Percentiles rank a stretch among this genome's conserved stretches.
phyloP scores from a whole-genome alignment of 768 basidiomycete genomes.

The Suillus subaureus region DNA sequence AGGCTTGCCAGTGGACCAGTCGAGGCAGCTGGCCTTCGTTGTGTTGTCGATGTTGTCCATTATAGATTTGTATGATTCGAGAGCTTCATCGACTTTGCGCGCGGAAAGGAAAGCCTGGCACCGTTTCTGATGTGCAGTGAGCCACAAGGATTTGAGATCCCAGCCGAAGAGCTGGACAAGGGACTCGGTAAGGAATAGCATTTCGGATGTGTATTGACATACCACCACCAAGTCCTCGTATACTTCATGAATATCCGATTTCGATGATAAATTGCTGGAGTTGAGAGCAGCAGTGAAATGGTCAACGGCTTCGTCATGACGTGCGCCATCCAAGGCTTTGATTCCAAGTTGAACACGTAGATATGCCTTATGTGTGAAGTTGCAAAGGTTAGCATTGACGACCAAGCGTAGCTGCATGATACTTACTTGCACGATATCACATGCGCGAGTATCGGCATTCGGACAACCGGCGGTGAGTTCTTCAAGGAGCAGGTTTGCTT shows the following conservation, averaged over 20 bases:
- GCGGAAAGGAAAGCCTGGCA: background rate
- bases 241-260: too few relatives aligned
- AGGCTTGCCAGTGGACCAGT: background rate
- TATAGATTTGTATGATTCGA: background rate
- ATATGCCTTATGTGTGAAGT: too few relatives aligned
- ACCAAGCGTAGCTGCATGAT: too few relatives aligned
- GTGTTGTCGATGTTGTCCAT: background rate
- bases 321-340: too few relatives aligned
- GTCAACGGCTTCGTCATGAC: too few relatives aligned
- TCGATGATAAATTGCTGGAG: too few relatives aligned
- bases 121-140: background rate
- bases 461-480: background rate
- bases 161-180: background rate
- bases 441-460: background rate
- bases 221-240: too few relatives aligned
- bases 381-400: too few relatives aligned
- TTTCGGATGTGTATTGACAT: too few relatives aligned
- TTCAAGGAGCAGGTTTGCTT: background rate
- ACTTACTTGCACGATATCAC: background rate
- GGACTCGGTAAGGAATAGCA: background rate
- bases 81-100: background rate
- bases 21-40: background rate
- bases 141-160: background rate
- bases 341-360: too few relatives aligned
- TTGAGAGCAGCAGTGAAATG: too few relatives aligned